Evolutionary conservation across 441 rosid genomes (phyloP).

Genomic region (Croton laevigatus): DNA sequence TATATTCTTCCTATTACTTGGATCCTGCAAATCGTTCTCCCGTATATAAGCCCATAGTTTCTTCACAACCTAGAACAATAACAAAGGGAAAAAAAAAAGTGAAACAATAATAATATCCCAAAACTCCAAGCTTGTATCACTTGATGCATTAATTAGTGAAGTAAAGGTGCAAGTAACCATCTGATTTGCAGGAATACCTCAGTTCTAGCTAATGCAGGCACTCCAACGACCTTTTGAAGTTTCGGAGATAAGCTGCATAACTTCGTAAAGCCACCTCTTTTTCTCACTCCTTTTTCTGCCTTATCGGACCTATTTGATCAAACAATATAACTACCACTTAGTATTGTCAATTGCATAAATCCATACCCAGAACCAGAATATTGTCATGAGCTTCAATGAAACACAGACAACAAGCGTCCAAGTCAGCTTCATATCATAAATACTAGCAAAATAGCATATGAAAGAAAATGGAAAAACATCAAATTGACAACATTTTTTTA

Average conservation of each 20-base stretch:
- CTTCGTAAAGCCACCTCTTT: conserved; percentile 73
- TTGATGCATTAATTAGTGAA: background rate
- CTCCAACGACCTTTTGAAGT: conserved; percentile 64
- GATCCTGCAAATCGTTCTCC: conserved; percentile 58
- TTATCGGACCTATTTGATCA: conserved; percentile 45
- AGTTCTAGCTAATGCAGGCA: conserved; percentile 69
- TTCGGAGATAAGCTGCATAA: conserved; percentile 77
- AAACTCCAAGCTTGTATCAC: background rate
- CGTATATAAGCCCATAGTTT: conserved; percentile 54
- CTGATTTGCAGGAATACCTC: conserved; percentile 40
- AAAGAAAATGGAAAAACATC: background rate
- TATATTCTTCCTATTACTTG: conserved; percentile 45
- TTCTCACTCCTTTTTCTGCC: conserved; percentile 44
- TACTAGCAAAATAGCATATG: too few relatives aligned
- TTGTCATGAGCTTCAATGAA: background rate
- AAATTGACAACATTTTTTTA: background rate
- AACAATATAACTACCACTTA: background rate
- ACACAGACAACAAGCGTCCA: background rate
- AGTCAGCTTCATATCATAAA: background rate
- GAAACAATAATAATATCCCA: background rate
- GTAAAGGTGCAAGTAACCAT: background rate
- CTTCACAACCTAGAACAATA: conserved; percentile 49
- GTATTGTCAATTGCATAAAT: background rate
- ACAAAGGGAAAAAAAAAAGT: background rate
- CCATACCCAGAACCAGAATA: background rate